phyloP scores from a whole-genome alignment of 2,329 filamentous ascomycete genomes.

The Penicillium fuscoglaucum region DNA sequence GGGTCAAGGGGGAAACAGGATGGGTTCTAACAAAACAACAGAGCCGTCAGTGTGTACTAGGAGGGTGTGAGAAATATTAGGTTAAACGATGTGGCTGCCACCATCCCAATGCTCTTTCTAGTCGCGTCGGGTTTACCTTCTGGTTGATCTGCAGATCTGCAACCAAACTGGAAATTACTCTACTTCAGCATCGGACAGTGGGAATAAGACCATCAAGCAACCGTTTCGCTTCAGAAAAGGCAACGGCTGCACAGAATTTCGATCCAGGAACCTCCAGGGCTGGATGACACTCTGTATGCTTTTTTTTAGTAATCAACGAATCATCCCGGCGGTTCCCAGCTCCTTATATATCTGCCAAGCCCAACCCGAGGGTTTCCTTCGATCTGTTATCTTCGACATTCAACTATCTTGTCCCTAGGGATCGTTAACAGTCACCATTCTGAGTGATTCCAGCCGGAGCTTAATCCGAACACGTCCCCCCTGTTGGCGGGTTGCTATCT shows the following conservation, averaged over 20 bases:
- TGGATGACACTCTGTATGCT: no score
- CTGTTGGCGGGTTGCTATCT: neutral
- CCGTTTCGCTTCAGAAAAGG: no score
- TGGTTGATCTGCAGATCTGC: neutral
- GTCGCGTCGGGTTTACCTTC: neutral
- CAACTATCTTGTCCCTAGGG: rapidly evolving
- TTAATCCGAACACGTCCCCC: neutral
- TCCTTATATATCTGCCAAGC: no score
- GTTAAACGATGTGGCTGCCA: neutral
- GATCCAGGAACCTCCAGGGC: neutral
- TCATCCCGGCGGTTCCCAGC: no score
- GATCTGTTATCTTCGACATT: neutral
- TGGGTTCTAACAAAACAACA: neutral
- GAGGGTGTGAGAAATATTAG: neutral
- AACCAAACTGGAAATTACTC: neutral
- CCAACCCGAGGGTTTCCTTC: no score
- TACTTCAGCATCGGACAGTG: no score
- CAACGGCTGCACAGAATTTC: no score
- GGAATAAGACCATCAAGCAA: neutral
- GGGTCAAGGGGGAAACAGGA: neutral
- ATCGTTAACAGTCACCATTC: no score
- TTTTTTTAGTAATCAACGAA: no score
- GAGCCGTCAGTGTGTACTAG: no score
- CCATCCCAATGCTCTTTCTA: neutral
- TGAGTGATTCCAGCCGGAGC: neutral